Percentiles rank a stretch among this genome's conserved stretches.
phyloP scores from a whole-genome alignment of 345 rosid genomes.

The Physaria fendleri region DNA sequence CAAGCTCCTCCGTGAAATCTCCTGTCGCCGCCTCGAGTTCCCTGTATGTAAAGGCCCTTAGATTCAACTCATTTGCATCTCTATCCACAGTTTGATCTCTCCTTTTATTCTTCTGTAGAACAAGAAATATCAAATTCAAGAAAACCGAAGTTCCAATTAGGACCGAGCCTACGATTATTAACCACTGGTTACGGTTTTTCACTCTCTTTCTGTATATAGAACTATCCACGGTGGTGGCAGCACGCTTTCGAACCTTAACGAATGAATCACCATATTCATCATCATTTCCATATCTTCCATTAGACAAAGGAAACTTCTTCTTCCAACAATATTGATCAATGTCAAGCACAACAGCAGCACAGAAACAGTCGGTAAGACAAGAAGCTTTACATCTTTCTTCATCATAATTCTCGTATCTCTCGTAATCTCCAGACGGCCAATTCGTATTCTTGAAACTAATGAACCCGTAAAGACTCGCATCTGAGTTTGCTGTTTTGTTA shows the following conservation, averaged over 20 bases:
- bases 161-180: slow-evolving; percentile 6
- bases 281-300: too few relatives aligned
- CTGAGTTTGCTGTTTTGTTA: not conserved
- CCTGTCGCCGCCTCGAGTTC: slow-evolving; percentile 33
- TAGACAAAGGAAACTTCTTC: slow-evolving; percentile 50
- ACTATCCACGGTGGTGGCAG: not conserved
- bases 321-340: slow-evolving; percentile 31
- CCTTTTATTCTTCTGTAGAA: not conserved
- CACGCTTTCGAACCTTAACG: slow-evolving; percentile 24
- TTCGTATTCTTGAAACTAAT: slow-evolving; percentile 21
- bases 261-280: slow-evolving; percentile 32
- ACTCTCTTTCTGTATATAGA: not conserved
- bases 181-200: slow-evolving; percentile 1
- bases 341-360: slow-evolving; percentile 38
- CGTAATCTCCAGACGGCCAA: slow-evolving; percentile 38
- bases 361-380: slow-evolving; percentile 53
- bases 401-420: not conserved
- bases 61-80: slow-evolving; percentile 24
- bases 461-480: slow-evolving; percentile 20
- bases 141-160: slow-evolving; percentile 18
- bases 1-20: slow-evolving; percentile 36
- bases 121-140: not conserved
- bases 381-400: slow-evolving; percentile 39
- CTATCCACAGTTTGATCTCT: not conserved
- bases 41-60: slow-evolving; percentile 34